These are phyloP conservation scores for Orbilia brochopaga DNA, from an alignment of 2,329 filamentous ascomycete genomes.

Conservation along the genomic window DNA sequence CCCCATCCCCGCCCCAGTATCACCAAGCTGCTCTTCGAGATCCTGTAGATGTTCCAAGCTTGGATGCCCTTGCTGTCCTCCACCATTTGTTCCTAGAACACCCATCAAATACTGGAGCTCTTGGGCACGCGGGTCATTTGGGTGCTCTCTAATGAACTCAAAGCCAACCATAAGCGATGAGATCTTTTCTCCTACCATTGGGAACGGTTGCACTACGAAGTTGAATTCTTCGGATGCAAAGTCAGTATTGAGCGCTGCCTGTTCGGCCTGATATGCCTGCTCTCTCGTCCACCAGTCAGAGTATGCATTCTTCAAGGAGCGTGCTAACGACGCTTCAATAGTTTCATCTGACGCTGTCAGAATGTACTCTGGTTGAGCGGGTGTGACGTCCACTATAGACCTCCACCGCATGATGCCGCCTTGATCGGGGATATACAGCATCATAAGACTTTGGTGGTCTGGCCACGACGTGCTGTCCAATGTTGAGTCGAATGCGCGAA, in stretches of 20 bases:
- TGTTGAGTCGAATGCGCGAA: neutral
- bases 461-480: neutral
- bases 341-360: neutral
- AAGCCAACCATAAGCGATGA: slow-evolving; percentile 9
- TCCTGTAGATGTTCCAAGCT: neutral
- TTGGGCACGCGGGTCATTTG: neutral
- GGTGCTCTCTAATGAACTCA: neutral
- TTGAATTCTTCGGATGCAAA: slow-evolving; percentile 33
- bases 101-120: neutral
- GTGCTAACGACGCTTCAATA: neutral
- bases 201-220: slow-evolving; percentile 4
- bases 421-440: slow-evolving; percentile 2
- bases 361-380: neutral
- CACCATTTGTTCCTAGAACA: neutral
- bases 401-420: slow-evolving; percentile 9
- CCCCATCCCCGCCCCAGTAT: too few species aligned
- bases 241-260: slow-evolving; percentile 8
- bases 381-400: neutral
- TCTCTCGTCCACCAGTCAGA: slow-evolving; percentile 14
- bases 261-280: neutral
- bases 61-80: neutral
- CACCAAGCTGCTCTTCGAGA: neutral
- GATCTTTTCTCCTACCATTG: neutral
- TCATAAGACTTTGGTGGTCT: slow-evolving; percentile 2
- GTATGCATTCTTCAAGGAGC: neutral